Evolutionary conservation across 2,329 filamentous ascomycete species (phyloP).

Genomic region (Orbilia javanica): DNA sequence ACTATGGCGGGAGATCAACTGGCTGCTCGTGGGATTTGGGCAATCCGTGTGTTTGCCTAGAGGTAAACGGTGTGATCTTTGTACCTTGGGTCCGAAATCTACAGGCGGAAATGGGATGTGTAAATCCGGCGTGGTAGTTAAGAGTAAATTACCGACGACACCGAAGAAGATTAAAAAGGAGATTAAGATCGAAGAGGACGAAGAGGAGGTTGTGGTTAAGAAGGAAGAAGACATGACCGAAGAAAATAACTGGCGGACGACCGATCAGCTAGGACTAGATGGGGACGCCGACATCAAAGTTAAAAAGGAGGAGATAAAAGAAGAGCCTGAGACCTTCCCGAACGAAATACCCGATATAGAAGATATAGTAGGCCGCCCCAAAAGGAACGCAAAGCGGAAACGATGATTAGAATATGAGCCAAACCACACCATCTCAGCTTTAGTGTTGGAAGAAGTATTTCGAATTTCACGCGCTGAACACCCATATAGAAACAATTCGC

Average conservation of each 20-base stretch:
- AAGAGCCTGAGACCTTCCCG: constrained; percentile 22
- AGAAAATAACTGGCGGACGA: constrained; percentile 61
- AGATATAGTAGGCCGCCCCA: constrained; percentile 43
- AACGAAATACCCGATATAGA: constrained; percentile 54
- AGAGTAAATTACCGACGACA: constrained; percentile 65
- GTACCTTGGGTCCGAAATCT: constrained; percentile 72
- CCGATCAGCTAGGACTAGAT: constrained; percentile 58
- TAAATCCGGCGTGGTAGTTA: constrained; percentile 76
- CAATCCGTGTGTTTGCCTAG: constrained; percentile 88
- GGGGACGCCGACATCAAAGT: constrained; percentile 64
- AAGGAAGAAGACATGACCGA: constrained; percentile 63
- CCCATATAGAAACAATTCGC: constrained; percentile 25
- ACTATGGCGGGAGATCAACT: constrained; percentile 92
- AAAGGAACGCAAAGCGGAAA: constrained; percentile 46
- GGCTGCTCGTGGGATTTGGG: constrained; percentile 86
- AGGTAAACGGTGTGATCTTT: constrained; percentile 84
- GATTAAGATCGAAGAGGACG: constrained; percentile 62
- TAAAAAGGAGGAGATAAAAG: constrained; percentile 63
- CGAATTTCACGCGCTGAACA: constrained; percentile 34
- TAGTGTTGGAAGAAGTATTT: constrained; percentile 13
- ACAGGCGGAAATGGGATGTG: constrained; percentile 77
- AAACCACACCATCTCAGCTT: not conserved
- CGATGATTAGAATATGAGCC: constrained; percentile 25
- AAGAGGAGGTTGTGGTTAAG: constrained; percentile 61
- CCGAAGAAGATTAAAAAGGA: constrained; percentile 64